Conservation (phyloP, 176 grass and related monocot genomes). For the Carex littledalei region DNA sequence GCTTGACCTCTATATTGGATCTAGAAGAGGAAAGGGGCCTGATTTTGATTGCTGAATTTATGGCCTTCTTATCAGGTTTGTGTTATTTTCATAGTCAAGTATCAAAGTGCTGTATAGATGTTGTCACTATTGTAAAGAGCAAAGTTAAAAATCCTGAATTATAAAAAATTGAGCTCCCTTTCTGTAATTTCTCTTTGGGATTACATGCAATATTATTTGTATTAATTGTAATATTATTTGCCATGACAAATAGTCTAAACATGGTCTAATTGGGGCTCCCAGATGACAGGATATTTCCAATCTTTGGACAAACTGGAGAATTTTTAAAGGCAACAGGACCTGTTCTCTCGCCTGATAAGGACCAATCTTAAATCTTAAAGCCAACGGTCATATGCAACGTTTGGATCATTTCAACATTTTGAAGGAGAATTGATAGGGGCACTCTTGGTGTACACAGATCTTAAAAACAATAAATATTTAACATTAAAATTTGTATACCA, state of each 20-base stretch:
- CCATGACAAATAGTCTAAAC: not conserved
- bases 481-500: not conserved
- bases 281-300: not conserved
- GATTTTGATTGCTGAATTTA: not conserved
- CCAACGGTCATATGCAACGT: conserved; percentile 30
- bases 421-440: conserved; percentile 3
- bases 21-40: too few species aligned
- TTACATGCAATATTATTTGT: not conserved
- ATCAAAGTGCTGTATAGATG: conserved; percentile 1
- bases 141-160: not conserved
- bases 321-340: not conserved
- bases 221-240: not conserved
- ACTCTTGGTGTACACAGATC: not conserved
- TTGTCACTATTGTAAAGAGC: not conserved
- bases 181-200: not conserved
- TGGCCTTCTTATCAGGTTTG: not conserved
- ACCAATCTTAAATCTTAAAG: not conserved
- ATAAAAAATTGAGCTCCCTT: not conserved
- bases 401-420: not conserved
- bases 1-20: too few species aligned
- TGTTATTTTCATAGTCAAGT: conserved; percentile 1
- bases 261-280: not conserved
- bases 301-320: not conserved
- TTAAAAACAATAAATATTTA: not conserved
- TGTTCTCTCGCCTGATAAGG: not conserved